Conservation (phyloP, 768 basidiomycete species). For the Rhizopogon roseolus region DNA sequence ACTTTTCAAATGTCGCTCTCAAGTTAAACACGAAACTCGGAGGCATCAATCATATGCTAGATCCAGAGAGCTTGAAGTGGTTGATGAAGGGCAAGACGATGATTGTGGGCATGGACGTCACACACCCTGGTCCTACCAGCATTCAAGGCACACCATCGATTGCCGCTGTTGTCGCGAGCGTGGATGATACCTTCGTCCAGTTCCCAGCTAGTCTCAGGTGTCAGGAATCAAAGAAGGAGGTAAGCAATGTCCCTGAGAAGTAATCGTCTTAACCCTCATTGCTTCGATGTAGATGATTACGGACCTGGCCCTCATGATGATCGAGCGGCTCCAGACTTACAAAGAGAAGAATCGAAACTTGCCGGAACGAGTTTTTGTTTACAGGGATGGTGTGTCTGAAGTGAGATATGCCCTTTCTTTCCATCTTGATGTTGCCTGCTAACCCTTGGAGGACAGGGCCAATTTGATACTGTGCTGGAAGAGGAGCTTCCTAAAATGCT, state of each 20-base stretch:
- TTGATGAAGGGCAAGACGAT: constrained; percentile 65
- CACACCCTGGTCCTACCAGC: constrained; percentile 70
- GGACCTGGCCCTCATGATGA: constrained; percentile 60
- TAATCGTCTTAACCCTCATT: neutral
- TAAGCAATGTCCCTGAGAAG: neutral
- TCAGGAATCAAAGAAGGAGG: constrained; percentile 40
- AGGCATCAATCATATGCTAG: constrained; percentile 76
- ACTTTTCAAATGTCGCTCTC: constrained; percentile 76
- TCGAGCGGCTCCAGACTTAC: constrained; percentile 61
- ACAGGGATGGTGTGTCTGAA: constrained; percentile 81
- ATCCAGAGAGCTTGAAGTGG: constrained; percentile 55
- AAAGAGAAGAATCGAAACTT: constrained; percentile 49
- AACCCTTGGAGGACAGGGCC: constrained; percentile 44
- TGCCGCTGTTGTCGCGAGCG: constrained; percentile 76
- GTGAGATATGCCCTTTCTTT: constrained; percentile 29
- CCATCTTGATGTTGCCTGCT: neutral
- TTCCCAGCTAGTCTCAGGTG: constrained; percentile 72
- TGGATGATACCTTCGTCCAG: constrained; percentile 65
- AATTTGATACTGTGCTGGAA: constrained; percentile 57
- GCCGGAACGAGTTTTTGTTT: constrained; percentile 68
- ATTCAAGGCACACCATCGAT: constrained; percentile 73
- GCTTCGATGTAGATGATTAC: constrained; percentile 56
- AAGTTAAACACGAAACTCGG: constrained; percentile 84
- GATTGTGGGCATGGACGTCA: constrained; percentile 84
- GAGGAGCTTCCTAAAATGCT: constrained; percentile 61